These are phyloP conservation scores for Xylariaceae sp. DNA, from an alignment of 2,329 filamentous ascomycete species.

Conservation along the genomic window DNA sequence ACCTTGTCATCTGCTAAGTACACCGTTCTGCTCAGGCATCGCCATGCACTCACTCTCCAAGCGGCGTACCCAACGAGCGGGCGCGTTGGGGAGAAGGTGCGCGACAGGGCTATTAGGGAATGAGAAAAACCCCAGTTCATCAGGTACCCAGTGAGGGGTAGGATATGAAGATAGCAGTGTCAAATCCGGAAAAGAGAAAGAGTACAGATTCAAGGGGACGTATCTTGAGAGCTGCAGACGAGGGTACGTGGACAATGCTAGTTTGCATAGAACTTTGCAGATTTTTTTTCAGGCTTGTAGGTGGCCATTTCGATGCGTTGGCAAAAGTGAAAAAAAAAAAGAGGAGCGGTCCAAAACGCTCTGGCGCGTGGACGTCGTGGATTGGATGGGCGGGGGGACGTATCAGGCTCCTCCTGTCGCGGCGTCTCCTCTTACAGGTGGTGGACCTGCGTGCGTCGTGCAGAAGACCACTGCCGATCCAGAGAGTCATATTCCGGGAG, in stretches of 20 bases:
- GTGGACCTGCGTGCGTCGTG: constrained; percentile 14
- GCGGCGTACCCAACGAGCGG: background rate
- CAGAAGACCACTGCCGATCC: constrained; percentile 3
- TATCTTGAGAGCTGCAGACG: background rate
- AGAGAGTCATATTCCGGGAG: background rate
- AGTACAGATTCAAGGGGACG: background rate
- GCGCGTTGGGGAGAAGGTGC: too few relatives aligned
- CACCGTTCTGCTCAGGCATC: constrained; percentile 9
- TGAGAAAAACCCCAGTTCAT: background rate
- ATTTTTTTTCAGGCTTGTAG: constrained; percentile 5
- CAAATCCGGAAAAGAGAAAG: background rate
- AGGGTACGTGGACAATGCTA: constrained; percentile 13
- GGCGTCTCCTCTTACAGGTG: constrained; percentile 10
- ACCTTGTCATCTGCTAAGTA: constrained; percentile 14
- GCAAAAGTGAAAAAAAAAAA: constrained; percentile 20
- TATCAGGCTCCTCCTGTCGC: constrained; percentile 20
- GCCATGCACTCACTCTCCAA: background rate
- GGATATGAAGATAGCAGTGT: background rate
- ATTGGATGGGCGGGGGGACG: constrained; percentile 26
- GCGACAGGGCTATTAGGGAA: too few relatives aligned
- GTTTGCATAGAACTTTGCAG: constrained; percentile 3
- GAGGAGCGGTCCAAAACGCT: constrained; percentile 13
- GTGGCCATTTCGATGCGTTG: constrained; percentile 22
- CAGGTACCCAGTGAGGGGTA: background rate
- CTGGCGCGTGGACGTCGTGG: constrained; percentile 29